Percentiles rank a stretch among this genome's conserved stretches.
Evolutionary conservation across 768 basidiomycete genomes (phyloP).

Genomic region (Dendrothele bispora): DNA sequence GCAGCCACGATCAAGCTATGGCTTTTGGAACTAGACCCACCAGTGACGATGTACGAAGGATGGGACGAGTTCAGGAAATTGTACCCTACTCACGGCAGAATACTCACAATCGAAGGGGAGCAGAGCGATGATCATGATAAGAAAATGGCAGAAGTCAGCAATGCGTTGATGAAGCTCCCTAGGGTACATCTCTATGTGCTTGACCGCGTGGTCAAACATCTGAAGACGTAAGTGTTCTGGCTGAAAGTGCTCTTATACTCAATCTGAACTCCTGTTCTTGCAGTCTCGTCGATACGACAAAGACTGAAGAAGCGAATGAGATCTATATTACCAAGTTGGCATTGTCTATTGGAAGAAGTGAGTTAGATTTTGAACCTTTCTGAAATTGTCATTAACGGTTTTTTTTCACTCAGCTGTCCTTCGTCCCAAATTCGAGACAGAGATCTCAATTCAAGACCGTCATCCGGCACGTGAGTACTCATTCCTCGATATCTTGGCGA

Average conservation of each 20-base stretch:
- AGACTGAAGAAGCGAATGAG: conserved; percentile 69
- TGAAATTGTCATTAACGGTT: not conserved
- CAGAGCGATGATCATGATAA: conserved; percentile 55
- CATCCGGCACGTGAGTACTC: conserved; percentile 70
- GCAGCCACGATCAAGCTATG: conserved; percentile 87
- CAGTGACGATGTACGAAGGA: conserved; percentile 80
- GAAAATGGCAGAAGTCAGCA: conserved; percentile 59
- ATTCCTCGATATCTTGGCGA: not conserved
- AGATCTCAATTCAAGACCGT: conserved; percentile 88
- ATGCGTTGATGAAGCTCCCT: conserved; percentile 68
- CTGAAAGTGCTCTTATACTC: not conserved
- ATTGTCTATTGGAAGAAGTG: conserved; percentile 83
- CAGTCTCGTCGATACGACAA: conserved; percentile 72
- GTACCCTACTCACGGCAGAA: conserved; percentile 67
- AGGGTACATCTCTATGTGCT: conserved; percentile 80
- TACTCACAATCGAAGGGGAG: conserved; percentile 44
- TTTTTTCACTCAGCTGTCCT: conserved; percentile 57
- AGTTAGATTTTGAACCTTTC: conserved; percentile 25
- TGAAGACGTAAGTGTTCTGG: conserved; percentile 58
- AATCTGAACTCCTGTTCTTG: conserved; percentile 5
- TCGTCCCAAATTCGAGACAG: conserved; percentile 78
- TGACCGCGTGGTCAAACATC: conserved; percentile 74
- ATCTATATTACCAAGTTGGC: conserved; percentile 87
- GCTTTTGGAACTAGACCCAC: conserved; percentile 89
- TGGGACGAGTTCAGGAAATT: conserved; percentile 90